Evolutionary conservation across 371 early-diverging fungal species (phyloP), one percentile per base, ranked within the genome.

Genomic region (Amoeboaphelidium protococcarum): DNA sequence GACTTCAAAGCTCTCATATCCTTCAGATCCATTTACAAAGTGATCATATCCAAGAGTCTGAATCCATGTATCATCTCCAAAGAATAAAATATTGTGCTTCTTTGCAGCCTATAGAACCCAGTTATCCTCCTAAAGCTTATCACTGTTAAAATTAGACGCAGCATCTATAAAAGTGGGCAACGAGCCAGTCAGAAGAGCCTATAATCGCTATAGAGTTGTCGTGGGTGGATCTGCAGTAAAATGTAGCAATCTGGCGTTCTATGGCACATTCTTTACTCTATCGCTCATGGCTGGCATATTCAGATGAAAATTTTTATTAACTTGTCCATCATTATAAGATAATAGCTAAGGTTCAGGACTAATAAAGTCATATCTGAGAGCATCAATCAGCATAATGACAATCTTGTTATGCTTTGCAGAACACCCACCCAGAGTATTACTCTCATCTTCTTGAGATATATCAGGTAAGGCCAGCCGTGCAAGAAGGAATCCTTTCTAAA

Each of bases 51-150:
- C 42, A 42, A 42, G 21, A 10, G 21, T 4, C 22, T 42, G 10
- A 4, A 42, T 12, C 64, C 64, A 64, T 25, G 55, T 51, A 16
- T 47, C 44, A 45, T 64, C 64, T n/a, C 64, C 64, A 47, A 48
- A 64, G 48, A 60, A 60, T 31, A 31, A 10, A 19, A 42, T 4
- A 13, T 68, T 65, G 26, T 67, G 65, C 22, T 45, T 22, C 1
- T 2, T 2, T 13, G 71, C 1, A 71, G 80, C 58, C 37, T 80
- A 80, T 13, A 63, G 47, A 6, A 92, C 58, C 47, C 82, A 57
- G 59, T 82, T 85, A 58, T 95, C 96, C 59, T 91, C 91, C 20
- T 58, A 57, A 26, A 91, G 72, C 0, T 72, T 69, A 44, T 53
- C 69, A 2, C 81, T 82, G 6, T 79, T 56, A 23, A 82, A 74